These are phyloP conservation scores for Emydomyces testavorans DNA, from an alignment of 2,329 filamentous ascomycete genomes.

Conservation along the genomic window DNA sequence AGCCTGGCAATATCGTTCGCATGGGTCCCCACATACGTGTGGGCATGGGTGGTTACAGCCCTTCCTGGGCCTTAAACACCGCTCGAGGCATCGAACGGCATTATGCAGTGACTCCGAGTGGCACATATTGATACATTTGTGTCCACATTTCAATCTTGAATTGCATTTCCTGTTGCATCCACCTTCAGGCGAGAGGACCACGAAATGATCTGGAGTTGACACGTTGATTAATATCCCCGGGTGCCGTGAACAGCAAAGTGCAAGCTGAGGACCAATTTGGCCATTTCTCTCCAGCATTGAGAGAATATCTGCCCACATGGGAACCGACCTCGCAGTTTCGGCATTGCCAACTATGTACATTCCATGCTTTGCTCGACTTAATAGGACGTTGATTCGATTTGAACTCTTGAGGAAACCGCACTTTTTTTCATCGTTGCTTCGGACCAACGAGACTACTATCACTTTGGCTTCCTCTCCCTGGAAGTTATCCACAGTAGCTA, in stretches of 20 bases:
- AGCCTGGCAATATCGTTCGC: slow-evolving; percentile 26
- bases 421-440: slow-evolving; percentile 21
- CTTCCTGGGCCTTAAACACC: slow-evolving; percentile 28
- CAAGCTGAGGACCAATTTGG: slow-evolving; percentile 4
- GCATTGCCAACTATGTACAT: slow-evolving; percentile 26
- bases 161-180: slow-evolving; percentile 46
- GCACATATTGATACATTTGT: slow-evolving; percentile 36
- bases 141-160: slow-evolving; percentile 35
- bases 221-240: slow-evolving; percentile 41
- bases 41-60: slow-evolving; percentile 35
- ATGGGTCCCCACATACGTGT: slow-evolving; percentile 33
- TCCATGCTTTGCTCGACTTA: slow-evolving; percentile 25
- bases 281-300: slow-evolving; percentile 4
- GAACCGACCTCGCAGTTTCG: slow-evolving; percentile 8
- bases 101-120: slow-evolving; percentile 36
- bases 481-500: slow-evolving; percentile 15
- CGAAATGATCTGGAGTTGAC: slow-evolving; percentile 47
- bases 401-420: slow-evolving; percentile 25
- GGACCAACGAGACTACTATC: slow-evolving; percentile 24
- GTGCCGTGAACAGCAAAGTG: slow-evolving; percentile 47
- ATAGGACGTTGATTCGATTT: slow-evolving; percentile 28
- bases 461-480: slow-evolving; percentile 30
- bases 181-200: slow-evolving; percentile 46
- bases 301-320: slow-evolving; percentile 13
- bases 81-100: slow-evolving; percentile 32